Conservation (phyloP, 2,329 filamentous ascomycete genomes). For the Talaromyces islandicus region DNA sequence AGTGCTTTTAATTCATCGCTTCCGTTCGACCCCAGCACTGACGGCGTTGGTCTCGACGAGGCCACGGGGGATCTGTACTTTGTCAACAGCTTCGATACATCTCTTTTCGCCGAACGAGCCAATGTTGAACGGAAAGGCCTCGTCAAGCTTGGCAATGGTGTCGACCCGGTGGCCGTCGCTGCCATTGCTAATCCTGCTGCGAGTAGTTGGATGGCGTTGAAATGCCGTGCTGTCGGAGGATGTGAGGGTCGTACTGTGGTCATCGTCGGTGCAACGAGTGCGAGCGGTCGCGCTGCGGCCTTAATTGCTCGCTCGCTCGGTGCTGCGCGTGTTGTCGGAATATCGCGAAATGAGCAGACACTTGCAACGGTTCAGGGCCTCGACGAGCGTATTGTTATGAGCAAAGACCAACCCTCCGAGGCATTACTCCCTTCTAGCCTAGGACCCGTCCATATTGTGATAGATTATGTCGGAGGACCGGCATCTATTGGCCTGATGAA, state of each 20-base stretch:
- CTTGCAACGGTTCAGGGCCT: not conserved
- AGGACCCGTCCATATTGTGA: not conserved
- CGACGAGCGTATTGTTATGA: not conserved
- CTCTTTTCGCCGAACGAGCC: not conserved
- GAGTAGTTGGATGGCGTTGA: not conserved
- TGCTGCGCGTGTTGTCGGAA: not conserved
- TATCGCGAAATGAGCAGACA: not conserved
- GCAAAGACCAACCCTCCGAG: not conserved
- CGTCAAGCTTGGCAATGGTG: not conserved
- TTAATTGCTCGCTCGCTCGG: not conserved
- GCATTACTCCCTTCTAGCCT: not conserved
- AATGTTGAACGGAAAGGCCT: not conserved
- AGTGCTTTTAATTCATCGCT: not conserved
- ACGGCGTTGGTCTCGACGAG: not conserved
- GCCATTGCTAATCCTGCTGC: not conserved
- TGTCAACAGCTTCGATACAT: not conserved
- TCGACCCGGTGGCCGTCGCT: not conserved
- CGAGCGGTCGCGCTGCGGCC: not conserved
- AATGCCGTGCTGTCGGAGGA: not conserved
- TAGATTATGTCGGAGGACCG: not conserved
- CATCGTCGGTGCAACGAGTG: not conserved
- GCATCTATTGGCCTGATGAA: not conserved
- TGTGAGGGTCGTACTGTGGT: not conserved
- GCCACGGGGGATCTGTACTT: not conserved
- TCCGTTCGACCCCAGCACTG: not conserved